Percentiles rank a stretch among this genome's conserved stretches.
These are phyloP conservation scores for Exophiala calicioides DNA, from an alignment of 2,329 filamentous ascomycete genomes.

Conservation along the genomic window DNA sequence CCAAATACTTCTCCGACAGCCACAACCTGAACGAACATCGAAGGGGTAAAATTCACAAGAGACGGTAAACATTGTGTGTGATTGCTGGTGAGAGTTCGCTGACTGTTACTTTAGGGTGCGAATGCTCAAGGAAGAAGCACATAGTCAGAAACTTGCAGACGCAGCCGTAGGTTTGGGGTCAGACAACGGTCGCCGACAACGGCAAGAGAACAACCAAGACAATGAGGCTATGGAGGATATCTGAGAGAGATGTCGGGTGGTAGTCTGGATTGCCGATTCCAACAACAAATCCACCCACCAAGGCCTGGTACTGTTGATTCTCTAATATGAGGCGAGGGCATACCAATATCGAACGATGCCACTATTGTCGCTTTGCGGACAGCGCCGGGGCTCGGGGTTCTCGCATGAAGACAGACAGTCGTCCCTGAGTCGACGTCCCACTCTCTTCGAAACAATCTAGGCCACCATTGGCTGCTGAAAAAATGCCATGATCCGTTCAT, in stretches of 20 bases:
- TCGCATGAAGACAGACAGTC: too few relatives aligned
- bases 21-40: constrained; percentile 72
- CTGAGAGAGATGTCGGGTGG: constrained; percentile 5
- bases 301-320: too few relatives aligned
- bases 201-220: constrained; percentile 1
- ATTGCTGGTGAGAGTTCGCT: constrained; percentile 9
- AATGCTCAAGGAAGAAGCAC: constrained; percentile 78
- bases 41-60: constrained; percentile 90
- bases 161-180: constrained; percentile 72
- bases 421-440: too few relatives aligned
- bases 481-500: constrained; percentile 78
- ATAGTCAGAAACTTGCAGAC: constrained; percentile 82
- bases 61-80: constrained; percentile 59
- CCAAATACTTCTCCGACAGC: constrained; percentile 93
- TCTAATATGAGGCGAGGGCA: too few relatives aligned
- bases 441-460: neutral
- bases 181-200: constrained; percentile 60
- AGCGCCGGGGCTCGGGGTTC: too few relatives aligned
- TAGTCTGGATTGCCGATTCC: neutral
- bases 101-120: constrained; percentile 63
- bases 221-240: constrained; percentile 23
- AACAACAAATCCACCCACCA: neutral
- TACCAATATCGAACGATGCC: too few relatives aligned
- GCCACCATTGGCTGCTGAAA: constrained; percentile 12
- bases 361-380: too few relatives aligned